Percentiles rank a stretch among this genome's conserved stretches.
These are phyloP conservation scores for Manihot esculenta DNA, from an alignment of 441 rosid species.

Conservation along the genomic window DNA sequence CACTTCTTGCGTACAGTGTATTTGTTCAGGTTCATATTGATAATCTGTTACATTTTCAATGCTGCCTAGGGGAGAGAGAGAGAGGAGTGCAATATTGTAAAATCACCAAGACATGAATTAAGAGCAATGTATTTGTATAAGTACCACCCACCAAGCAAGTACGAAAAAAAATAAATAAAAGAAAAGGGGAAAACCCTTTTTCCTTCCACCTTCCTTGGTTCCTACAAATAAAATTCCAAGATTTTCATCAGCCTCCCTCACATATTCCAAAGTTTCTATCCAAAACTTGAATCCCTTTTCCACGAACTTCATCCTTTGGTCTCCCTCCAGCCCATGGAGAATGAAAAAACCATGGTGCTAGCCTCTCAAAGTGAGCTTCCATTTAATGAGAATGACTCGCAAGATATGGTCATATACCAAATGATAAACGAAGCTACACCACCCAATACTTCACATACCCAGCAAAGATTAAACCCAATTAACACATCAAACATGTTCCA, in stretches of 20 bases:
- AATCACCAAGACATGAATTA: not conserved
- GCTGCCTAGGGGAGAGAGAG: too few species aligned
- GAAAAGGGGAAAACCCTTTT: not conserved
- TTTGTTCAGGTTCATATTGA: too few species aligned
- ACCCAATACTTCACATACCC: not conserved
- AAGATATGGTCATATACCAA: constrained; percentile 64
- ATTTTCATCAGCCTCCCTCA: not conserved
- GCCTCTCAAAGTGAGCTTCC: constrained; percentile 45
- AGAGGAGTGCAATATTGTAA: not conserved
- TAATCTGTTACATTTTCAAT: too few species aligned
- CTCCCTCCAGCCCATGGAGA: not conserved
- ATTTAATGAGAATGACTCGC: constrained; percentile 64
- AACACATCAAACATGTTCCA: constrained; percentile 21
- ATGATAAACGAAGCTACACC: constrained; percentile 41
- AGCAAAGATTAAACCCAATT: constrained; percentile 18
- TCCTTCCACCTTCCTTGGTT: constrained; percentile 5
- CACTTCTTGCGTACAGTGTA: too few species aligned
- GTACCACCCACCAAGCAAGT: not conserved
- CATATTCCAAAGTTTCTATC: not conserved
- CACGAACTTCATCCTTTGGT: not conserved
- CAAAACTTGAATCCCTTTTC: not conserved
- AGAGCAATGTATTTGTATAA: not conserved
- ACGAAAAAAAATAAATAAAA: too few species aligned
- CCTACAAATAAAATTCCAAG: not conserved
- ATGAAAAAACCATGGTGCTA: constrained; percentile 26